These are phyloP conservation scores for Eucalyptus regnans DNA, from an alignment of 345 rosid species.

Conservation along the genomic window DNA sequence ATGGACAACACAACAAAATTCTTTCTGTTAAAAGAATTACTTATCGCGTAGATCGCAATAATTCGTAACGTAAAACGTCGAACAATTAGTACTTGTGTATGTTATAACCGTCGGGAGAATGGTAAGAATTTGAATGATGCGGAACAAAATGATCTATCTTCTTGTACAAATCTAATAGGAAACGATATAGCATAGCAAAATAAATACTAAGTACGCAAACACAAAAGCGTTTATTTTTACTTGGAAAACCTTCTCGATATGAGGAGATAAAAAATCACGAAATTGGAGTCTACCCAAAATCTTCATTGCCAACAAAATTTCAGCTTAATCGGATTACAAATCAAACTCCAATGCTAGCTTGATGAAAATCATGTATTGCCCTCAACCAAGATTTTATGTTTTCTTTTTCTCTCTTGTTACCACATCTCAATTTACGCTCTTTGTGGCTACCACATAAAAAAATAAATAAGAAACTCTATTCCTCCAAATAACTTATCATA, in stretches of 20 bases:
- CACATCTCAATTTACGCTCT: fast-evolving
- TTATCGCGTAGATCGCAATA: not conserved
- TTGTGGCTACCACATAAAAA: no score
- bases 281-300: fast-evolving
- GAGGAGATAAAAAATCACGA: no score
- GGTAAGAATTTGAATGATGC: no score
- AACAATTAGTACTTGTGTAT: not conserved
- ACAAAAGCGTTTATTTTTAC: fast-evolving
- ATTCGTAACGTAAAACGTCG: not conserved
- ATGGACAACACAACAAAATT: not conserved
- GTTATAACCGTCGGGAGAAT: fast-evolving
- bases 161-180: no score
- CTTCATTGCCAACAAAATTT: fast-evolving
- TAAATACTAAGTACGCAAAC: fast-evolving
- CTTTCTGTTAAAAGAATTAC: not conserved
- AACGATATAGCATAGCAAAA: no score
- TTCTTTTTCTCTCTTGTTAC: no score
- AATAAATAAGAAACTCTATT: no score
- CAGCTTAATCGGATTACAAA: fast-evolving
- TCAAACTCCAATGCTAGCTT: fast-evolving
- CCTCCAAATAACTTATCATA: no score
- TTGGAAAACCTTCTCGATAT: no score
- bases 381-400: no score
- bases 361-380: no score
- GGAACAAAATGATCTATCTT: no score